Conservation (phyloP, 106 monocot genomes). For the Dactylorhiza incarnata region DNA sequence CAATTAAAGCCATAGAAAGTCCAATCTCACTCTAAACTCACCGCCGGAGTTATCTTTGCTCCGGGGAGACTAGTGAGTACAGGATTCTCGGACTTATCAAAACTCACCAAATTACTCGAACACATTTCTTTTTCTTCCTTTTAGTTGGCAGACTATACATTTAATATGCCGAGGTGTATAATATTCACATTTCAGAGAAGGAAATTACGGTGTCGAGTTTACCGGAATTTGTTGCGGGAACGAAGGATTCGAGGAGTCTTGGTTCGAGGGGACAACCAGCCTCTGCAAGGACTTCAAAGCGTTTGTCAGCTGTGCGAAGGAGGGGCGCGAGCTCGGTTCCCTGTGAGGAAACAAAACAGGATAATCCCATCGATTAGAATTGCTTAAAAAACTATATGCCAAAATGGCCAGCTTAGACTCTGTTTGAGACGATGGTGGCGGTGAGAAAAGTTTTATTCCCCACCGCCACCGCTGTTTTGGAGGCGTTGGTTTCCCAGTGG, state of each 20-base stretch:
- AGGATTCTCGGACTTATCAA: neutral
- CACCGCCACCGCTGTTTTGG: too few species aligned
- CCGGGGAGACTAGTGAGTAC: neutral
- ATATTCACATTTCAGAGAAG: constrained; percentile 8
- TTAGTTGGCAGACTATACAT: neutral
- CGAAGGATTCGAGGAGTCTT: constrained; percentile 41
- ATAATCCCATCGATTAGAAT: neutral
- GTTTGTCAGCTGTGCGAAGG: constrained; percentile 68
- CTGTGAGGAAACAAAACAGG: constrained; percentile 24
- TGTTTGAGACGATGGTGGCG: too few species aligned
- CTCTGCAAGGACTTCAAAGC: constrained; percentile 65
- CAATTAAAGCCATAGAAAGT: neutral
- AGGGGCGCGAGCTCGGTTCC: constrained; percentile 83
- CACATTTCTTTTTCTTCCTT: neutral
- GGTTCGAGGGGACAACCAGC: constrained; percentile 56
- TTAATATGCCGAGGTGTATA: neutral
- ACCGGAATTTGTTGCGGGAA: constrained; percentile 52
- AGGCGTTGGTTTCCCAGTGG: neutral
- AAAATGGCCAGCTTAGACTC: too few species aligned
- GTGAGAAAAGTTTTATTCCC: too few species aligned
- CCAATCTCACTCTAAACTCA: constrained; percentile 1
- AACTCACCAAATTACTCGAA: neutral
- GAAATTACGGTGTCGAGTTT: constrained; percentile 42
- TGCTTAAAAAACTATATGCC: neutral
- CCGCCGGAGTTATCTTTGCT: neutral